Evolutionary conservation across 306 rosid species (phyloP).

Genomic region (Medicago lupulina): DNA sequence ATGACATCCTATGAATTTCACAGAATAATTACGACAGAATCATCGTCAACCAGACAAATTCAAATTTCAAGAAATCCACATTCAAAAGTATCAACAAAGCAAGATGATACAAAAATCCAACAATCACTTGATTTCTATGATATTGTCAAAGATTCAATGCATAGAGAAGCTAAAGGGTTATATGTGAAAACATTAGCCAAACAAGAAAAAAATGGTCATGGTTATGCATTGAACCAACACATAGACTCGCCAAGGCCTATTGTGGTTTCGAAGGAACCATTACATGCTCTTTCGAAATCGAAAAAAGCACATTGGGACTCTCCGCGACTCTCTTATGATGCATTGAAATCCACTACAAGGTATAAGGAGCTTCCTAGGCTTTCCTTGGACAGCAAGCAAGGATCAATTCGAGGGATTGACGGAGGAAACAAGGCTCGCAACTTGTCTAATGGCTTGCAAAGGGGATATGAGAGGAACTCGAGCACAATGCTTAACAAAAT

Average conservation of each 20-base stretch:
- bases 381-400: conserved; percentile 83
- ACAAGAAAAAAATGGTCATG: conserved; percentile 51
- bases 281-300: conserved; percentile 49
- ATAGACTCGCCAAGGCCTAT: conserved; percentile 86
- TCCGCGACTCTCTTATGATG: conserved; percentile 82
- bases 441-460: conserved; percentile 53
- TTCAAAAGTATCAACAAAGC: neutral
- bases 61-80: conserved; percentile 38
- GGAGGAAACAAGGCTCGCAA: conserved; percentile 57
- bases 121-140: conserved; percentile 52
- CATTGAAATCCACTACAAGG: conserved; percentile 59
- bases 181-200: conserved; percentile 61
- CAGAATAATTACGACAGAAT: conserved; percentile 58
- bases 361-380: conserved; percentile 82
- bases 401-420: conserved; percentile 48
- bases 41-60: conserved; percentile 46
- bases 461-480: conserved; percentile 45
- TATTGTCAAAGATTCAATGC: conserved; percentile 58
- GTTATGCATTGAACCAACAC: conserved; percentile 49
- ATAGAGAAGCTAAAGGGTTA: conserved; percentile 61
- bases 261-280: conserved; percentile 50
- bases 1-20: conserved; percentile 72
- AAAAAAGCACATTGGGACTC: conserved; percentile 58
- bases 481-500: conserved; percentile 37
- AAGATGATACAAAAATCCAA: neutral